Conservation (phyloP, 305 asterid species). For the Fraxinus sp. region DNA sequence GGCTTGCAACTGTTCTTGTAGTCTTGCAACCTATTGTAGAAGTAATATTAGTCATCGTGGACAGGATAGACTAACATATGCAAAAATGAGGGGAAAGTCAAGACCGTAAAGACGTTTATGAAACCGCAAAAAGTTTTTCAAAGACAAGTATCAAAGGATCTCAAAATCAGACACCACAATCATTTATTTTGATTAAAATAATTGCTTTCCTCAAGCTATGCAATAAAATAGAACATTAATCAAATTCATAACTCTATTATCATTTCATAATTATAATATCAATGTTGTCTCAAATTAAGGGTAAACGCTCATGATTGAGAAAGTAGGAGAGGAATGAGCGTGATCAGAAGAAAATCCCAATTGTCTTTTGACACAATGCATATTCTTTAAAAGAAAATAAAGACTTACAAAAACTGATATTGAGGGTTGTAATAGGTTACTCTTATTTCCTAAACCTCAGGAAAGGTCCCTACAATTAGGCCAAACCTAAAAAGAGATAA, state of each 20-base stretch:
- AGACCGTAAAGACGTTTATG: not conserved
- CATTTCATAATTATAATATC: not conserved
- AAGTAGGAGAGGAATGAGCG: not conserved
- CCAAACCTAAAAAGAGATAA: not conserved
- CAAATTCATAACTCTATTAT: not conserved
- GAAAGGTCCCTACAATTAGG: not conserved
- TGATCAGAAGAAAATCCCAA: not conserved
- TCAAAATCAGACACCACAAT: not conserved
- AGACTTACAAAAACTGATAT: not conserved
- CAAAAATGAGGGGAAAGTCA: not conserved
- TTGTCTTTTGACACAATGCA: not conserved
- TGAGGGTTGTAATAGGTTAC: not conserved
- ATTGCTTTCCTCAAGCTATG: not conserved
- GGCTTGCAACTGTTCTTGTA: conserved; percentile 98
- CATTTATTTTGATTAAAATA: not conserved
- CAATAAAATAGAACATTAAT: not conserved
- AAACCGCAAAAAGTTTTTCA: not conserved
- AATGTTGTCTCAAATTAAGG: conserved; percentile 1
- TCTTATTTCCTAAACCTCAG: not conserved
- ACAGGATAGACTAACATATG: conserved; percentile 7
- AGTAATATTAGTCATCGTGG: conserved; percentile 9
- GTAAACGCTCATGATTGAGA: not conserved
- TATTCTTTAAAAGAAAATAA: not conserved
- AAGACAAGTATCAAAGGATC: not conserved
- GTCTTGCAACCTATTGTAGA: conserved; percentile 68